Base-by-base conservation (phyloP, 2,329 filamentous ascomycete species). In the Penicillium psychrosexuale region DNA sequence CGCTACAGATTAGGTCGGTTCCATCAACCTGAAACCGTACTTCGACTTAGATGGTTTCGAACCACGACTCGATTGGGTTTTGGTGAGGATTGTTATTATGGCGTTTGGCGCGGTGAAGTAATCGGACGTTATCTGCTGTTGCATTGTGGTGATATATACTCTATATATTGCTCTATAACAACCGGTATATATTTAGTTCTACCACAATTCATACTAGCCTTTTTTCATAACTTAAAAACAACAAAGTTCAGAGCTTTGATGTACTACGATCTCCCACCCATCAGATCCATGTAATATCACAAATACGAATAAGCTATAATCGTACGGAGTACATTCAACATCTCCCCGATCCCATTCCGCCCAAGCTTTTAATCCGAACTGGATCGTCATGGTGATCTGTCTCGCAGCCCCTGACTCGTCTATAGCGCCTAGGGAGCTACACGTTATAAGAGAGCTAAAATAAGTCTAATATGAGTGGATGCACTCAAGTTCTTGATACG, bases 381-480 rank as follows among this genome's bases (percentile, higher is more conserved):
- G 9, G 48, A 59, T 60, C 57, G 50, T 43, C 47, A 47, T 36
- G 47, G 24, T 34, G 42, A 54, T 58, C 51, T 62, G 56, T 57
- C 49, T 62, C 56, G 57, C 40, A 53, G 24, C 58, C 55, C 61
- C 56, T 61, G 56, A 58, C 47, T 46, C 50, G 48, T 43, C 15
- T 30, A 40, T 15, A 53, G 33, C 42, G 40, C 42, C 36, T 6
- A 19, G 33, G 9, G 8, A 49, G 37, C 15, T 33, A 30, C 17
- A 42, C 24, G 13, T 13, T 37, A 33, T 3, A 3, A 34, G 19
- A 50, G 12, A 13, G 11, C 28, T 27, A 22, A 47, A 47, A 17
- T 13, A 31, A 47, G 17, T 5, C 1, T 19, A 27, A 17, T 11
- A 5, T 17, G 3, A 12, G 19, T 42, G n/a, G 6, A 24, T 19